Percentiles rank a stretch among this genome's conserved stretches.
Conservation (phyloP, 225 moss, liverwort and hornwort species). For the Asterella californica region DNA sequence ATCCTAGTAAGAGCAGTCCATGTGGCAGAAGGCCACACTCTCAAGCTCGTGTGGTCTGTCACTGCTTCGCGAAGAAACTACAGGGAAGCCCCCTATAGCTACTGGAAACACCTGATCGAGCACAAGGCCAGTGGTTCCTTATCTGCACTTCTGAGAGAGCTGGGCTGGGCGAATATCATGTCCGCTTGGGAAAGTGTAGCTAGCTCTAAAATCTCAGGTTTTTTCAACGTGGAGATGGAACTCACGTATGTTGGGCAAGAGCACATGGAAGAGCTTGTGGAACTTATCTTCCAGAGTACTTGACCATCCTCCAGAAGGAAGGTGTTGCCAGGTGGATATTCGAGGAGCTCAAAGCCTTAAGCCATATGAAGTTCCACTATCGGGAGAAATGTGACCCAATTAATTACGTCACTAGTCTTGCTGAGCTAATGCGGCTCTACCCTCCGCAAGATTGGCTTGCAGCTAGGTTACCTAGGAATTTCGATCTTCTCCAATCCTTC, state of each 20-base stretch:
- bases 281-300: constrained; percentile 74
- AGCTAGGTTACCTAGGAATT: constrained; percentile 65
- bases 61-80: constrained; percentile 78
- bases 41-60: constrained; percentile 81
- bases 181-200: constrained; percentile 61
- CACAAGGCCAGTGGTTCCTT: constrained; percentile 90
- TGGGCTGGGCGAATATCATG: constrained; percentile 90
- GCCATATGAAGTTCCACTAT: constrained; percentile 86
- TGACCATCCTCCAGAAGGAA: constrained; percentile 61
- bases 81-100: constrained; percentile 59
- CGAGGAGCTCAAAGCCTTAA: constrained; percentile 82
- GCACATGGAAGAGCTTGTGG: constrained; percentile 73
- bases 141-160: constrained; percentile 69
- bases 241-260: constrained; percentile 86
- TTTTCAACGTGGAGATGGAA: constrained; percentile 76
- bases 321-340: constrained; percentile 81
- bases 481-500: too few relatives aligned
- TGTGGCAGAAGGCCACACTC: constrained; percentile 74
- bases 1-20: constrained; percentile 84
- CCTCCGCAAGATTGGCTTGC: constrained; percentile 82
- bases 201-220: constrained; percentile 66
- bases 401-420: constrained; percentile 65
- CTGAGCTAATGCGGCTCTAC: constrained; percentile 84
- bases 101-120: constrained; percentile 74
- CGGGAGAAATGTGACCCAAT: constrained; percentile 85